Evolutionary conservation across 768 basidiomycete species (phyloP), one percentile per base, ranked within the genome.

Genomic region (Tylopilus balloui): DNA sequence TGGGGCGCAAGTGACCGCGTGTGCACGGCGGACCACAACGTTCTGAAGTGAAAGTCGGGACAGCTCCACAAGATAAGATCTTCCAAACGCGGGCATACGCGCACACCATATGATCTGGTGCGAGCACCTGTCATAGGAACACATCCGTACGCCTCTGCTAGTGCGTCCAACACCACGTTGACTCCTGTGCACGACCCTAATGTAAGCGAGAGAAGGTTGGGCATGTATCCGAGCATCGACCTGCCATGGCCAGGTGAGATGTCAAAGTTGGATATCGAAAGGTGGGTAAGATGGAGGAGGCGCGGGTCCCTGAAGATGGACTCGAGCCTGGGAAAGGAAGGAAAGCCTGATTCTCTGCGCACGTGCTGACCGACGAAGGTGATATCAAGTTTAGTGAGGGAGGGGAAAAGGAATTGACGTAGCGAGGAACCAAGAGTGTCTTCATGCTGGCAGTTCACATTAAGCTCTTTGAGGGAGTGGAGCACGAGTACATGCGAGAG

Each of bases 291-390:
- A 47, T 67, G 57, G 3, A 69, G 73, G 24, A 81, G 71, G 42
- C 78, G 78, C 6, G 80, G 79, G 62, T 82, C 78, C 45, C 75
- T 74, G 59, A 81, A 78, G 48, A 83, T 67, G 31, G 67, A 72
- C 61, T 80, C 78, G 24, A 78, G 69, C 25, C 74, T 71, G 32
- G 77, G 76, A 45, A 81, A 64, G 6, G 55, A 44, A 13, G 75
- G 73, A 13, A 57, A 15, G 20, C 46, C 50, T 35, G 58, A 42
- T 34, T 55, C 58, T 51, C 56, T 61, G 39, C 56, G 59, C 27
- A 46, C 42, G 21, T 58, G 57, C 17, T 59, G 61, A 45, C 69
- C 71, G 40, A 70, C 54, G 44, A 74, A 73, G 32, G 71, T 63
- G 44, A 80, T 59, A 46, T 75, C 75, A 45, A 78, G 66, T 42